phyloP scores from a whole-genome alignment of 257 asterid genomes.

The Solanum pinnatisectum region DNA sequence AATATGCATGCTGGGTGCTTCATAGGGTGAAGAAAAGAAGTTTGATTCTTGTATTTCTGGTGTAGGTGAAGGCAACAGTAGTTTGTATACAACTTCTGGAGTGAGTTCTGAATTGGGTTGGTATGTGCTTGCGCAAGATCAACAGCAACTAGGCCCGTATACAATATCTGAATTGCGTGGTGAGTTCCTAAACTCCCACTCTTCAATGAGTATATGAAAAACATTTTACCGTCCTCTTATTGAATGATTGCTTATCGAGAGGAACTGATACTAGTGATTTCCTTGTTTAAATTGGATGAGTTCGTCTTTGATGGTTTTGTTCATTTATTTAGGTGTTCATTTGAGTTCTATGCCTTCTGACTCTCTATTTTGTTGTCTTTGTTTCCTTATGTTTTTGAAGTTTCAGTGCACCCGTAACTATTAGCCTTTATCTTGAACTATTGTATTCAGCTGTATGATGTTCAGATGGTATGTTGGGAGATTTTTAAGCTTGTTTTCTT shows the following conservation, averaged over 20 bases:
- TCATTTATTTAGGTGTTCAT: not conserved
- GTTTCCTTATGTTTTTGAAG: conserved; percentile 7
- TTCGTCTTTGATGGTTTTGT: not conserved
- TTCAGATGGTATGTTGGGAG: conserved; percentile 17
- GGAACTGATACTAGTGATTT: not conserved
- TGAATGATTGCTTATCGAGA: not conserved
- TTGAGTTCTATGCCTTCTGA: conserved; percentile 16
- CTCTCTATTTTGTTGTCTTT: conserved; percentile 11
- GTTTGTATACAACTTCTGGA: conserved; percentile 14
- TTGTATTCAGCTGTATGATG: conserved; percentile 26
- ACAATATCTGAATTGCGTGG: conserved; percentile 71
- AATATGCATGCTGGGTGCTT: not conserved
- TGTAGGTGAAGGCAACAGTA: conserved; percentile 23
- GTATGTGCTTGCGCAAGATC: conserved; percentile 76
- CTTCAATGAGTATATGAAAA: not conserved
- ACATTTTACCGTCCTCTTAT: not conserved
- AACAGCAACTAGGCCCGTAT: conserved; percentile 76
- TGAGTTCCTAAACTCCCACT: conserved; percentile 14
- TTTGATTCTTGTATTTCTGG: not conserved
- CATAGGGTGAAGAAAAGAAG: not conserved
- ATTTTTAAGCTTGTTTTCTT: conserved; percentile 40
- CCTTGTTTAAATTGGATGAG: not conserved
- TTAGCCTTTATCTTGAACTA: conserved; percentile 17
- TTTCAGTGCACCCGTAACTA: conserved; percentile 22
- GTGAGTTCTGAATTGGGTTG: conserved; percentile 54